Evolutionary conservation across 129 eudicot genomes (phyloP), one percentile per base, ranked within the genome.

Genomic region (Pittosporum tobira): DNA sequence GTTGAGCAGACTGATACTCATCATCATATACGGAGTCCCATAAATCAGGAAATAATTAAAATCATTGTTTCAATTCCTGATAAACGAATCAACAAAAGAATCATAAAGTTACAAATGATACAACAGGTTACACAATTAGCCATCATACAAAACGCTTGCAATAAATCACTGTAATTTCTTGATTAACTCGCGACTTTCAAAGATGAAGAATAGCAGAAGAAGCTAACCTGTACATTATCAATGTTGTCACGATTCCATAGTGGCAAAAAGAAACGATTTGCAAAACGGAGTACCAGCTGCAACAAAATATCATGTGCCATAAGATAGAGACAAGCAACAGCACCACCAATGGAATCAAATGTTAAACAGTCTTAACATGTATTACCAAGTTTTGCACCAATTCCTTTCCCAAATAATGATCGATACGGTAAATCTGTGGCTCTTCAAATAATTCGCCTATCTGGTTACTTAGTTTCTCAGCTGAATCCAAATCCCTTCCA

Each of bases 221-320:
- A 29, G 15, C 47, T 66, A 47, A 91, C 99, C 89, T 91, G 99
- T 22, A 93, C 81, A 70, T 93, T 93, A 31, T 70, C 85, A 56
- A 93, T 87, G 64, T 93, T 84, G 73, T 93, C 99, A 12, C 96
- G 96, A 51, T 93, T 93, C 99, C 99, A 93, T 2, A 93, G 86
- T 4, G 99, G 99, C 66, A 93, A 72, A 63, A 93, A 93, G 55
- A 93, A 56, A 31, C 99, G 99, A 77, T 93, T 93, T 28, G 99
- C 96, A 73, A 93, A 93, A 43, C 99, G 99, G 64, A 87, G 94
- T 24, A 93, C 99, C 79, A 93, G 73, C 99, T 93, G 81, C 65
- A 72, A 47, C 51, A 38, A 18, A 63, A 70, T 28, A 25, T 30
- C 11, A 53, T 56, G 42, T 29, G 18, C 25, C 12, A 52, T n/a